Percentiles rank a stretch among this genome's conserved stretches.
phyloP scores from a whole-genome alignment of 148 eudicot species.

The Euryodendron excelsum region DNA sequence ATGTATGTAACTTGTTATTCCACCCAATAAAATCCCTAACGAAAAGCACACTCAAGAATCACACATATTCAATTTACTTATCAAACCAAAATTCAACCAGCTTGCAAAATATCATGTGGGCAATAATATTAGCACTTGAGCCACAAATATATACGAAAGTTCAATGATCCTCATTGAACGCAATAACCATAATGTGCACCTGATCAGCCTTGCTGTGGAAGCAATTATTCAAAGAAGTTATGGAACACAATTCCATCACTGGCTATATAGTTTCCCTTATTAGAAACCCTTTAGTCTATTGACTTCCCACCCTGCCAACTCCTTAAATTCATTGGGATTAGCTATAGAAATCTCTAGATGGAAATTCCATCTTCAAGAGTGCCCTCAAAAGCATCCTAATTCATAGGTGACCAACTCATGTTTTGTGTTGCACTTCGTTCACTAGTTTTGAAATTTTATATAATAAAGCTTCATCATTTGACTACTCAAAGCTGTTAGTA shows the following conservation, averaged over 20 bases:
- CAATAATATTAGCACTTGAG: background rate
- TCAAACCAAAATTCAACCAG: background rate
- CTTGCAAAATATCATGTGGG: background rate
- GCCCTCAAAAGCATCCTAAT: background rate
- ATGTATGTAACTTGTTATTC: too few relatives aligned
- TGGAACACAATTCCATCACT: background rate
- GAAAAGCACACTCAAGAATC: background rate
- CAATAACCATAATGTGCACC: background rate
- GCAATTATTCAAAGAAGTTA: background rate
- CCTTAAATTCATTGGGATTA: background rate
- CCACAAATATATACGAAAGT: background rate
- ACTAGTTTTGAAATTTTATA: background rate
- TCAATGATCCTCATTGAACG: background rate
- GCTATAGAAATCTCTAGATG: background rate
- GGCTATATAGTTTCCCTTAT: background rate
- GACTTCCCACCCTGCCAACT: background rate
- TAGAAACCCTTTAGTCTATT: background rate
- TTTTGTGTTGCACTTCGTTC: background rate
- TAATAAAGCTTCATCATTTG: background rate
- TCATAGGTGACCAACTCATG: background rate
- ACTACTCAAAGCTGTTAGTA: background rate
- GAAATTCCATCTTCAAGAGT: background rate
- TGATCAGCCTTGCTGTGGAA: background rate
- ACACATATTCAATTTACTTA: background rate
- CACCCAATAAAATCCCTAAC: background rate